Evolutionary conservation across 768 basidiomycete genomes (phyloP).

Genomic region (Lentinula edodes): DNA sequence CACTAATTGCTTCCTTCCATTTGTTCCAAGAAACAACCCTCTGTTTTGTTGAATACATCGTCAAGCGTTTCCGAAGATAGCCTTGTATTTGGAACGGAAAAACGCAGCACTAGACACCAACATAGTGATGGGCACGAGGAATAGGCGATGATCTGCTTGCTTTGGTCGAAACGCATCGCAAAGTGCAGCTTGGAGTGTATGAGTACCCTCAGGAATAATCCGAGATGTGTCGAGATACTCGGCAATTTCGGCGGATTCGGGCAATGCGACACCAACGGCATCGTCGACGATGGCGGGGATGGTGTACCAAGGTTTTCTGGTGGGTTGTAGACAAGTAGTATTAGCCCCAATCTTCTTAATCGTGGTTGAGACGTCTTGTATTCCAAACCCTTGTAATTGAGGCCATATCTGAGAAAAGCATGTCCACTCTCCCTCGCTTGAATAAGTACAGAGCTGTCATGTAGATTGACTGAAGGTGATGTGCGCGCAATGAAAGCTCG

Average conservation of each 20-base stretch:
- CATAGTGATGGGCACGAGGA: background rate
- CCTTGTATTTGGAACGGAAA: background rate
- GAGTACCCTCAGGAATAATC: slow-evolving; percentile 31
- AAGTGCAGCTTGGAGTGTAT: slow-evolving; percentile 36
- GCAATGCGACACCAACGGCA: slow-evolving; percentile 27
- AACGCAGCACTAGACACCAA: background rate
- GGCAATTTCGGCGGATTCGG: slow-evolving; percentile 43
- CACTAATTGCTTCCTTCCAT: slow-evolving; percentile 15
- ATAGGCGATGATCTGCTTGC: background rate
- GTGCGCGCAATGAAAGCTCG: too few species aligned
- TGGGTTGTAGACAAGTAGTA: slow-evolving; percentile 25
- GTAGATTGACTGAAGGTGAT: too few species aligned
- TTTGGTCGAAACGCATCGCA: slow-evolving; percentile 11
- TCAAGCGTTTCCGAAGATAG: background rate
- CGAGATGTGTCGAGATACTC: slow-evolving; percentile 37
- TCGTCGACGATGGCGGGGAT: slow-evolving; percentile 48
- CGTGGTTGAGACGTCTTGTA: slow-evolving; percentile 37
- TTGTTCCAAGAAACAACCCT: slow-evolving; percentile 4
- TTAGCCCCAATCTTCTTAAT: slow-evolving; percentile 28
- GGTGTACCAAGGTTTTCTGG: slow-evolving; percentile 33
- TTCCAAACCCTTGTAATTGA: slow-evolving; percentile 24
- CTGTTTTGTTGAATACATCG: background rate
- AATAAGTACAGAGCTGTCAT: too few species aligned
- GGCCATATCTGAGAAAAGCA: slow-evolving; percentile 2
- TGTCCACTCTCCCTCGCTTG: too few species aligned